Base-by-base conservation (phyloP, 2,329 filamentous ascomycete species). In the Xylariaceae sp. region DNA sequence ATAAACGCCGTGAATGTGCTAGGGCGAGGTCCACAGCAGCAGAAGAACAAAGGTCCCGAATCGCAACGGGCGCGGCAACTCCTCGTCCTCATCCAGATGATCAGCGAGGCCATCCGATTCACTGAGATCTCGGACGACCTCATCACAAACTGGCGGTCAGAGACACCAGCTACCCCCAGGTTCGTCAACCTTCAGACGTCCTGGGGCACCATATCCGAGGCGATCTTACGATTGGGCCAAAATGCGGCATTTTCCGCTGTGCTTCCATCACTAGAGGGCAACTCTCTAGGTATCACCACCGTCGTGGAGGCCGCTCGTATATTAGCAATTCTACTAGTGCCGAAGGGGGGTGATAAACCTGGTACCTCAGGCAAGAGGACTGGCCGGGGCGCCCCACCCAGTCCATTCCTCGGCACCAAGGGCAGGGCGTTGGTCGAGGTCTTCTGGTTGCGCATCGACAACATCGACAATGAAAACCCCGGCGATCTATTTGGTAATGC, bases 1-100 rank as follows among this genome's bases (percentile, higher is more conserved):
- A 22, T n/a, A 8, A n/a, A 25, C 3, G 36, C 36, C 17, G 36
- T 38, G 10, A 38, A 22, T 22, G 17, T 21, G 21, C 36, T 38
- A 22, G 36, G 17, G 4, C 22, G 10, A 8, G 36, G 6, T 14
- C 17, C 6, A 22, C 14, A 25, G 23, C 4, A 38, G 23, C 6
- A 22, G 12, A 12, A 3, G 22, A 23, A 3, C 25, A 17, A 34
- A 16, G 11, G 40, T 14, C 27, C 27, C 12, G 27, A 32, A 32
- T 16, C 12, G 16, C 5, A 14, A 32, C 12, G 27, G 27, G 27
- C 40, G 5, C 23, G 25, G 32, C 27, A 11, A 27, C 42, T 42
- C 32, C 33, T 46, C 23, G 44, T 46, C 17, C 22, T 42, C 37
- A 41, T 46, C 25, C 44, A 46, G 38, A 46, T 46, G 44, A 46